These are phyloP conservation scores for Backusella tuberculispora DNA, from an alignment of 192 early-diverging fungal genomes.

Conservation along the genomic window DNA sequence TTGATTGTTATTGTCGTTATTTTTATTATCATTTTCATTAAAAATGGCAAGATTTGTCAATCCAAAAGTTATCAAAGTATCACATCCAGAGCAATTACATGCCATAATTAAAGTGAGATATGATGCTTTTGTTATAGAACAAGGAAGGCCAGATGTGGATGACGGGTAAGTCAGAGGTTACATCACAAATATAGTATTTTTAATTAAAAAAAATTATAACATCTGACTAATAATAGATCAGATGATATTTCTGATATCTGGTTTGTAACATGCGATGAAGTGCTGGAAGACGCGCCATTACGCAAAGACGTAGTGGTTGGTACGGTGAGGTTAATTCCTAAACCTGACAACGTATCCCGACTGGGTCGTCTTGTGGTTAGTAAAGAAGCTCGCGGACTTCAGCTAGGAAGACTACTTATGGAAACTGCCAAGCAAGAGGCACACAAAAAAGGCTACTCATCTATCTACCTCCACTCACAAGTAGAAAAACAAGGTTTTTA, in stretches of 20 bases:
- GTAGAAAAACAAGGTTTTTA: constrained; percentile 2
- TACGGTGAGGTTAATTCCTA: not conserved
- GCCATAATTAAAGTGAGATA: no score
- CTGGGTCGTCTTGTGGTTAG: constrained; percentile 12
- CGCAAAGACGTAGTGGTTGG: not conserved
- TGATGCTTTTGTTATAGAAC: no score
- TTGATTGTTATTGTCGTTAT: no score
- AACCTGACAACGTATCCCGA: not conserved
- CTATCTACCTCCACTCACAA: not conserved
- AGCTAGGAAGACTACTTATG: not conserved
- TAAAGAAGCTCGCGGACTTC: not conserved
- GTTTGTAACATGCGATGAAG: constrained; percentile 5
- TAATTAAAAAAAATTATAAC: not conserved
- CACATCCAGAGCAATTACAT: no score
- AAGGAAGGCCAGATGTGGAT: no score
- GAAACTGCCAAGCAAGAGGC: not conserved
- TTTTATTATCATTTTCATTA: no score
- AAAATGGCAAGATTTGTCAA: no score
- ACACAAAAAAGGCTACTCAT: not conserved
- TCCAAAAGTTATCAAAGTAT: no score
- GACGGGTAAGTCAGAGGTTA: no score
- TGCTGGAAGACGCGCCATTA: not conserved
- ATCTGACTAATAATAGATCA: no score
- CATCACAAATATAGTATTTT: no score
- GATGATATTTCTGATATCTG: not conserved